Evolutionary conservation across 768 basidiomycete species (phyloP).

Genomic region (Daedalea quercina): DNA sequence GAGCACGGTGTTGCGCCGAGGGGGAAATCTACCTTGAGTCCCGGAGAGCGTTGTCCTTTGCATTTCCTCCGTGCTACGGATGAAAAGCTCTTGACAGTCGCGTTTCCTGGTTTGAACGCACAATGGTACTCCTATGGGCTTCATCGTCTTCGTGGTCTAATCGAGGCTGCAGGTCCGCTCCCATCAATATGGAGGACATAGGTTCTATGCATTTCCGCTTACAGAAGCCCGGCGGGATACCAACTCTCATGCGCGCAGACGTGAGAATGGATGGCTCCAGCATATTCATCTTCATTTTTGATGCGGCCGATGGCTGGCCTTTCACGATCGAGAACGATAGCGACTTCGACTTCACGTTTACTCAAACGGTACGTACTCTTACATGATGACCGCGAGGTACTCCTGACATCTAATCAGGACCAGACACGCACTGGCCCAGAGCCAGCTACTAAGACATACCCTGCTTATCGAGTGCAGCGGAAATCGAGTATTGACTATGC

Average conservation of each 20-base stretch:
- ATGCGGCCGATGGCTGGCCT: slow-evolving; percentile 75
- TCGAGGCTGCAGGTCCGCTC: slow-evolving; percentile 64
- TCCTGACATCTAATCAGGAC: slow-evolving; percentile 15
- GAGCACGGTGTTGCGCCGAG: slow-evolving; percentile 72
- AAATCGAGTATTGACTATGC: slow-evolving; percentile 63
- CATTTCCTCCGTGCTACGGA: slow-evolving; percentile 58
- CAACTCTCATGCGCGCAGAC: slow-evolving; percentile 65
- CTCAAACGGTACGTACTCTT: slow-evolving; percentile 53
- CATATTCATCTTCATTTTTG: slow-evolving; percentile 75
- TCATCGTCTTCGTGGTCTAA: background rate
- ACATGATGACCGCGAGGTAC: background rate
- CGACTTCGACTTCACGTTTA: slow-evolving; percentile 58
- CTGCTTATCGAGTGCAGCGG: slow-evolving; percentile 51
- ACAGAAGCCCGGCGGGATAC: slow-evolving; percentile 31
- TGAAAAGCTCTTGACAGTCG: slow-evolving; percentile 75
- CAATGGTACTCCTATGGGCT: slow-evolving; percentile 50
- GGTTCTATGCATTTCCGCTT: slow-evolving; percentile 76
- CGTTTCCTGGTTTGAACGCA: slow-evolving; percentile 79
- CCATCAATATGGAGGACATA: slow-evolving; percentile 88
- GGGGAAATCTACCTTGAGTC: slow-evolving; percentile 52
- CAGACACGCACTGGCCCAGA: slow-evolving; percentile 35
- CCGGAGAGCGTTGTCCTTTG: slow-evolving; percentile 66
- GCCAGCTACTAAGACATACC: slow-evolving; percentile 33
- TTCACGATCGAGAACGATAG: slow-evolving; percentile 88
- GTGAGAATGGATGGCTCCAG: slow-evolving; percentile 80